phyloP scores from a whole-genome alignment of 192 early-diverging fungal genomes.

The Coemansia sp. region DNA sequence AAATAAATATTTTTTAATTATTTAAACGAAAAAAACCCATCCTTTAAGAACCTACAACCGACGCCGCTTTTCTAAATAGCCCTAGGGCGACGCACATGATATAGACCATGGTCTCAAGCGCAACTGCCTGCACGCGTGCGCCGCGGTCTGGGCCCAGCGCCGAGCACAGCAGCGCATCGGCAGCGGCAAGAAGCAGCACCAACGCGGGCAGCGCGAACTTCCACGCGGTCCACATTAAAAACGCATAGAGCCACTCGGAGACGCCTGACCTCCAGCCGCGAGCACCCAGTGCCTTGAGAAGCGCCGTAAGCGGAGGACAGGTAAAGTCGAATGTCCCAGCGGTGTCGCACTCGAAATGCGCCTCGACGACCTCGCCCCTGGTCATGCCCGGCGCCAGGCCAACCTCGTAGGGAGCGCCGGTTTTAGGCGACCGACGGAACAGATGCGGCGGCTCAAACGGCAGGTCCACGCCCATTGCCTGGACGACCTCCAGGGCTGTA shows the following conservation, averaged over 20 bases:
- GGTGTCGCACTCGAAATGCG: conserved; percentile 34
- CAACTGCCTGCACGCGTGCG: conserved; percentile 18
- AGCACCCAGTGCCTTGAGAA: neutral
- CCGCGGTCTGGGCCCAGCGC: conserved; percentile 18
- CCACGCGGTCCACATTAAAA: conserved; percentile 20
- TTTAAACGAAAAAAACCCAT: neutral
- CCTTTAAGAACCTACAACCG: neutral
- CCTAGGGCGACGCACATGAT: conserved; percentile 12
- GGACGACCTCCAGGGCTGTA: conserved; percentile 55
- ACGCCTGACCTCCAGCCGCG: neutral
- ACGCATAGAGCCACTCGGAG: neutral
- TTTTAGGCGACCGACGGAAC: conserved; percentile 1
- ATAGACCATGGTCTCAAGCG: conserved; percentile 21
- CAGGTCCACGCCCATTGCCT: conserved; percentile 21
- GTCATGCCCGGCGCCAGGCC: conserved; percentile 30
- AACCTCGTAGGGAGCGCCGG: conserved; percentile 22
- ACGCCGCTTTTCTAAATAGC: conserved; percentile 1
- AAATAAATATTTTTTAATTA: neutral
- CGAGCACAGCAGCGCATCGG: neutral
- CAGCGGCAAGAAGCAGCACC: neutral
- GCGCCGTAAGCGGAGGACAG: conserved; percentile 13
- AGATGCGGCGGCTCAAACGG: conserved; percentile 27
- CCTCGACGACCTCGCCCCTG: conserved; percentile 37
- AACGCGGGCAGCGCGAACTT: conserved; percentile 18
- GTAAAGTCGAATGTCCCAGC: conserved; percentile 13